Evolutionary conservation across 2,329 filamentous ascomycete species (phyloP).

Genomic region (Akanthomyces dipterigenus): DNA sequence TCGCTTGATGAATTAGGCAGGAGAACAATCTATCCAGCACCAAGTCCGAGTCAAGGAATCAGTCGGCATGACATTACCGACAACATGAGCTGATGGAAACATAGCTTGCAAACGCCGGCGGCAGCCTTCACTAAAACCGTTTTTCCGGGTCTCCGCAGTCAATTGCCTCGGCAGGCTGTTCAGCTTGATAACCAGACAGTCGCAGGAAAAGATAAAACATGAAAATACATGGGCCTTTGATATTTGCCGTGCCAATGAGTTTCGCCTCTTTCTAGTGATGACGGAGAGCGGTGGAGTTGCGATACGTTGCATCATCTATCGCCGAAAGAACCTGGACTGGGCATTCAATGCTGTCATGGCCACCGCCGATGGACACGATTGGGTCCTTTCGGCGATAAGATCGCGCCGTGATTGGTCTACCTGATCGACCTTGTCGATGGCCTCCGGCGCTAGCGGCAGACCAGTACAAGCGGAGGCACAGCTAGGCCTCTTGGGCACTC

Average conservation of each 20-base stretch:
- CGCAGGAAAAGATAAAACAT: background rate
- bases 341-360: background rate
- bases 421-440: background rate
- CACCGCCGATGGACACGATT: background rate
- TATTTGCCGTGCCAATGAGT: background rate
- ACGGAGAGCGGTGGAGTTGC: background rate
- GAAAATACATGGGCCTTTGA: background rate
- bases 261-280: background rate
- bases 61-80: background rate
- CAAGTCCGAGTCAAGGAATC: background rate
- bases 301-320: constrained; percentile 9
- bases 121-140: background rate
- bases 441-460: background rate
- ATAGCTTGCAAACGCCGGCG: background rate
- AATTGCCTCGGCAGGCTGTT: background rate
- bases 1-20: background rate
- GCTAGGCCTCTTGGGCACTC: background rate
- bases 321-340: constrained; percentile 10
- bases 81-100: background rate
- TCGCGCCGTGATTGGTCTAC: constrained; percentile 1
- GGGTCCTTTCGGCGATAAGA: constrained; percentile 5
- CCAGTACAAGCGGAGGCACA: background rate
- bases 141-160: background rate
- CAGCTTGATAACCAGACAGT: background rate
- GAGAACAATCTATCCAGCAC: background rate